Evolutionary conservation across 148 eudicot genomes (phyloP).

Genomic region (Vaccinium darrowii): DNA sequence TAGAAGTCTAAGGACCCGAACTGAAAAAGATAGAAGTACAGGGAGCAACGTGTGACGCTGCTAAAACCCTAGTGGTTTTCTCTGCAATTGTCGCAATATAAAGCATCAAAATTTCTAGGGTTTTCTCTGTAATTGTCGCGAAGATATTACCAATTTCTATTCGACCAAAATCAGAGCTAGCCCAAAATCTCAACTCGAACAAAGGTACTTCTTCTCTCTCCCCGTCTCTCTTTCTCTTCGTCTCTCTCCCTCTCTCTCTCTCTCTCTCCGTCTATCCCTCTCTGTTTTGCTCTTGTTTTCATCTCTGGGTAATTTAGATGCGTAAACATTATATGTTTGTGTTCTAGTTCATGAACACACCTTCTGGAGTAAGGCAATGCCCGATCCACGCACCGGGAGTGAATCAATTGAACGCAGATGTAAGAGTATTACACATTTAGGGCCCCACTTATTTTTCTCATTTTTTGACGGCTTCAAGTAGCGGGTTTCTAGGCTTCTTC

Average conservation of each 20-base stretch:
- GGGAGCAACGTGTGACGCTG: neutral
- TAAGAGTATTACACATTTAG: neutral
- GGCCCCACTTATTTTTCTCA: neutral
- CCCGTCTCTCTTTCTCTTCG: neutral
- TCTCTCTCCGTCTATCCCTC: neutral
- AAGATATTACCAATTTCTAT: neutral
- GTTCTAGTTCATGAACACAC: neutral
- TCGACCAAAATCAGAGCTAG: neutral
- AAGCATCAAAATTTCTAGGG: neutral
- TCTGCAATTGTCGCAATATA: neutral
- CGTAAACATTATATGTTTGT: neutral
- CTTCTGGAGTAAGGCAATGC: neutral
- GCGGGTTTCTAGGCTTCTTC: neutral
- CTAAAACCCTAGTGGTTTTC: neutral
- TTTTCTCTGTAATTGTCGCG: slow-evolving; percentile 8
- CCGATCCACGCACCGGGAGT: neutral
- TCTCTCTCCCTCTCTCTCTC: neutral
- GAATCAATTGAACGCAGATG: neutral
- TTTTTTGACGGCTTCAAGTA: neutral
- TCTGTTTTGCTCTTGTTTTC: neutral
- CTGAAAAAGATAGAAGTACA: neutral
- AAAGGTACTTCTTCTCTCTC: neutral
- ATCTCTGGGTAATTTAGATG: neutral
- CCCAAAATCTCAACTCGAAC: neutral
- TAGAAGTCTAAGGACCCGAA: neutral